A percentile compares a stretch with the other conserved stretches of the same genome.
phyloP scores from a whole-genome alignment of 805 yeast species.

The Metschnikowia baotianmanensis region DNA sequence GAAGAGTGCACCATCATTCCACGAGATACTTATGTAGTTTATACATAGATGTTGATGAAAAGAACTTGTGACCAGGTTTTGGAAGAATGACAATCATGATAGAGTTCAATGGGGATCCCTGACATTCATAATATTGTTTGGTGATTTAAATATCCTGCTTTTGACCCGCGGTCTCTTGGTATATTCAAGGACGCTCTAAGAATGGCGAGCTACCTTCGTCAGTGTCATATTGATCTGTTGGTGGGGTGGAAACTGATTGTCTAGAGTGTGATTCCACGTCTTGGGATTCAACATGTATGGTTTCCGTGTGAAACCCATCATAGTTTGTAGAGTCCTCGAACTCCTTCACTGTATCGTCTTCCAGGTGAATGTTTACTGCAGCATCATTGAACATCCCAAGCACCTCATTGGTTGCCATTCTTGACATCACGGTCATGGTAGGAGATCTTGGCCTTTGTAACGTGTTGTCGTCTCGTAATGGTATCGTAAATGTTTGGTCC shows the following conservation, averaged over 20 bases:
- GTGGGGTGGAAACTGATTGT: slow-evolving; percentile 23
- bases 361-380: slow-evolving; percentile 28
- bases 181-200: slow-evolving; percentile 4
- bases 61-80: too few relatives aligned
- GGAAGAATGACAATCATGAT: too few relatives aligned
- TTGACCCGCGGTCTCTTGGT: too few relatives aligned
- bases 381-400: slow-evolving; percentile 71
- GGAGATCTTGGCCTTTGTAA: slow-evolving; percentile 54
- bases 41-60: too few relatives aligned
- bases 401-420: slow-evolving; percentile 72
- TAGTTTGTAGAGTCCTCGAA: slow-evolving; percentile 31
- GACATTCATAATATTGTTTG: too few relatives aligned
- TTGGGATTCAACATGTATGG: slow-evolving; percentile 24
- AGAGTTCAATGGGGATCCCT: too few relatives aligned
- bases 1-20: too few relatives aligned
- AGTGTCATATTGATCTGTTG: slow-evolving; percentile 27
- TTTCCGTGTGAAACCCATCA: slow-evolving; percentile 51
- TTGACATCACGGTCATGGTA: slow-evolving; percentile 74
- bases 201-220: slow-evolving; percentile 45
- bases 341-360: slow-evolving; percentile 27
- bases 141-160: too few relatives aligned
- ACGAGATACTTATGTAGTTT: too few relatives aligned
- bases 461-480: slow-evolving; percentile 39
- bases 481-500: slow-evolving; percentile 40
- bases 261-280: slow-evolving; percentile 4